Evolutionary conservation across 768 basidiomycete species (phyloP).

Genomic region (Hygrocybe punicea): DNA sequence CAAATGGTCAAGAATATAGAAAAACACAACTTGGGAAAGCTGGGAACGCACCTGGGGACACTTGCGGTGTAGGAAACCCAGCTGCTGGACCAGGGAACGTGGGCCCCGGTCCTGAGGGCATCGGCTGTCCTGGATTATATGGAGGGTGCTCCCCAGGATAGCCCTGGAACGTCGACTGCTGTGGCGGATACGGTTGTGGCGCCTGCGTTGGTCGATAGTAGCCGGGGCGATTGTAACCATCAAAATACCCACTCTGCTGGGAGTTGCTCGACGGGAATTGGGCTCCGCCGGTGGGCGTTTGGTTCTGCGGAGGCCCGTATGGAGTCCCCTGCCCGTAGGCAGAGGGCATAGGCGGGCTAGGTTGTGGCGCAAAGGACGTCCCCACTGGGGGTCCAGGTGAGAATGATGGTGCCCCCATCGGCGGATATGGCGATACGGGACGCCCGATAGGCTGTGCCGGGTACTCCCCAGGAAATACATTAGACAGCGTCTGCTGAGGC

Average conservation of each 20-base stretch:
- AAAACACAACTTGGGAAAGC: not conserved
- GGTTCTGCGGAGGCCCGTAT: not conserved
- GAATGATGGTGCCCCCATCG: slow-evolving; percentile 5
- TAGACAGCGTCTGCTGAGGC: not conserved
- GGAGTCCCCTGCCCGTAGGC: not conserved
- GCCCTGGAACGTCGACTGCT: not conserved
- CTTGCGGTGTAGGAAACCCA: not conserved
- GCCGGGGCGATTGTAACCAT: not conserved
- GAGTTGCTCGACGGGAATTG: not conserved
- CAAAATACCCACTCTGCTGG: not conserved
- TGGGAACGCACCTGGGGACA: not conserved
- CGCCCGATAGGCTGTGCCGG: not conserved
- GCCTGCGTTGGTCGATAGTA: not conserved
- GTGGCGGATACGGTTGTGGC: not conserved
- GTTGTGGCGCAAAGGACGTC: slow-evolving; percentile 1
- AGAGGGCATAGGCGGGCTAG: not conserved
- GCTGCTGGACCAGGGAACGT: not conserved
- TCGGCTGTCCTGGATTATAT: not conserved
- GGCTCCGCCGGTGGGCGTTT: not conserved
- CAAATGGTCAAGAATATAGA: too few species aligned
- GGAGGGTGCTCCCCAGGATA: not conserved
- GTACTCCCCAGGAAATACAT: not conserved
- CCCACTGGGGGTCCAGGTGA: slow-evolving; percentile 11
- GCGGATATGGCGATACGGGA: not conserved
- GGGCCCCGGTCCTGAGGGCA: not conserved